Percentiles rank a stretch among this genome's conserved stretches.
Conservation (phyloP, 2,329 filamentous ascomycete genomes). For the Neoscytalidium dimidiatum region DNA sequence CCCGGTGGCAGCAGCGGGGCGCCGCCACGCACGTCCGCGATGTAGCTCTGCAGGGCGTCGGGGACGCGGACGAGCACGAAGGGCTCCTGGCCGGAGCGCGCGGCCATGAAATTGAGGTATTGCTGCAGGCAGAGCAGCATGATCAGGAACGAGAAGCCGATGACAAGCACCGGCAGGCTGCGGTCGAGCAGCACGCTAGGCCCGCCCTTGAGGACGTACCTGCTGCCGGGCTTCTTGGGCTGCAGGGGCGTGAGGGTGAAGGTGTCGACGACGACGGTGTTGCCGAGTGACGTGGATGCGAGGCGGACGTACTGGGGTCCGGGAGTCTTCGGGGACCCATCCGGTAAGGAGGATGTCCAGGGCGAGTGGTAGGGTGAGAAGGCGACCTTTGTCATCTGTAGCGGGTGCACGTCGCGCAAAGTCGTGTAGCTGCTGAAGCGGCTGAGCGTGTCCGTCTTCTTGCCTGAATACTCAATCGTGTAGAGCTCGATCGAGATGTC, state of each 20-base stretch:
- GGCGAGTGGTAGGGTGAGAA: conserved; percentile 50
- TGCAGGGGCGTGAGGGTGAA: conserved; percentile 63
- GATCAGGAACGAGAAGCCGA: conserved; percentile 63
- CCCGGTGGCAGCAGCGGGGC: conserved; percentile 26
- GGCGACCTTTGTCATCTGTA: conserved; percentile 59
- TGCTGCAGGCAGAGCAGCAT: conserved; percentile 64
- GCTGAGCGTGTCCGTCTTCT: conserved; percentile 46
- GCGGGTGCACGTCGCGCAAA: conserved; percentile 57
- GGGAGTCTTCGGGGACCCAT: conserved; percentile 26
- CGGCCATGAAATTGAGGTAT: conserved; percentile 58
- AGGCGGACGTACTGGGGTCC: conserved; percentile 68
- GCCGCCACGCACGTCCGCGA: conserved; percentile 21
- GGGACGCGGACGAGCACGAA: conserved; percentile 52
- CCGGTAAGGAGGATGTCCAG: conserved; percentile 23
- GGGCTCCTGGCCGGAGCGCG: conserved; percentile 51
- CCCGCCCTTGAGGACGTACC: conserved; percentile 64
- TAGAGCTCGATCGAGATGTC: conserved; percentile 78
- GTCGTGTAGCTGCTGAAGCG: conserved; percentile 53
- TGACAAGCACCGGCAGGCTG: conserved; percentile 57
- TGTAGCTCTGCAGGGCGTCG: conserved; percentile 44
- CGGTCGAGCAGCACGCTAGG: conserved; percentile 44
- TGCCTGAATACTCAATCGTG: conserved; percentile 70
- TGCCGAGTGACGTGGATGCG: conserved; percentile 78
- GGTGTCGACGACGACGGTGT: conserved; percentile 76
- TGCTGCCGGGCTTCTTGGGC: conserved; percentile 52